A percentile compares a stretch with the other conserved stretches of the same genome.
These are phyloP conservation scores for Phytophthora cactorum DNA, from an alignment of 352 stramenopile genomes.

Conservation along the genomic window DNA sequence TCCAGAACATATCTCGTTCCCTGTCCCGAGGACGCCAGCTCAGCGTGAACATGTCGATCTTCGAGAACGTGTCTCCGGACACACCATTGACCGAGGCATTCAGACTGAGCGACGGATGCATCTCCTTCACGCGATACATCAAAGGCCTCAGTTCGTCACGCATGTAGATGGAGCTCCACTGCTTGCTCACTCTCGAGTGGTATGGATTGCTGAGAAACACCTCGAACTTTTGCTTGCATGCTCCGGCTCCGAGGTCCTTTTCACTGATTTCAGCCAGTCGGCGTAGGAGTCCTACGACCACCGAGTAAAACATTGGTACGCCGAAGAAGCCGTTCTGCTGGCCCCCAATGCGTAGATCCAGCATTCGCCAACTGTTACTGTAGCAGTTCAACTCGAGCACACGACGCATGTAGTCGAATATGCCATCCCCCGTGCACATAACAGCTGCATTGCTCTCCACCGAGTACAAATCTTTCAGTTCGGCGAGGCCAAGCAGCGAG, in stretches of 20 bases:
- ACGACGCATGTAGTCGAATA: conserved; percentile 39
- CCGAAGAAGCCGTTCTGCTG: conserved; percentile 8
- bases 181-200: conserved; percentile 4
- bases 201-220: conserved; percentile 24
- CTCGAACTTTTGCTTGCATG: conserved; percentile 3
- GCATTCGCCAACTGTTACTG: conserved; percentile 16
- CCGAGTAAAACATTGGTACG: conserved; percentile 19
- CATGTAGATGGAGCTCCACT: conserved; percentile 19
- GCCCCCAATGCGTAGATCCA: conserved; percentile 35
- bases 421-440: conserved; percentile 37
- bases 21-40: conserved; percentile 16
- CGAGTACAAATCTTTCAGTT: conserved; percentile 27
- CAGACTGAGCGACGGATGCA: conserved; percentile 9
- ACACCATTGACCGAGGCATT: conserved; percentile 10
- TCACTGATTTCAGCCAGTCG: conserved; percentile 10
- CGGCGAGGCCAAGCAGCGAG: conserved; percentile 24
- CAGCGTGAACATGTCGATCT: conserved; percentile 16
- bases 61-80: conserved; percentile 14
- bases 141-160: conserved; percentile 8
- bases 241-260: conserved; percentile 11
- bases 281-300: conserved; percentile 8
- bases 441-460: conserved; percentile 32
- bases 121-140: conserved; percentile 15
- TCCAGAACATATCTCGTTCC: conserved; percentile 14
- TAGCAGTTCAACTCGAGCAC: conserved; percentile 8